Percentiles rank a stretch among this genome's conserved stretches.
phyloP scores from a whole-genome alignment of 805 yeast genomes.

The Hyphopichia homilentoma region DNA sequence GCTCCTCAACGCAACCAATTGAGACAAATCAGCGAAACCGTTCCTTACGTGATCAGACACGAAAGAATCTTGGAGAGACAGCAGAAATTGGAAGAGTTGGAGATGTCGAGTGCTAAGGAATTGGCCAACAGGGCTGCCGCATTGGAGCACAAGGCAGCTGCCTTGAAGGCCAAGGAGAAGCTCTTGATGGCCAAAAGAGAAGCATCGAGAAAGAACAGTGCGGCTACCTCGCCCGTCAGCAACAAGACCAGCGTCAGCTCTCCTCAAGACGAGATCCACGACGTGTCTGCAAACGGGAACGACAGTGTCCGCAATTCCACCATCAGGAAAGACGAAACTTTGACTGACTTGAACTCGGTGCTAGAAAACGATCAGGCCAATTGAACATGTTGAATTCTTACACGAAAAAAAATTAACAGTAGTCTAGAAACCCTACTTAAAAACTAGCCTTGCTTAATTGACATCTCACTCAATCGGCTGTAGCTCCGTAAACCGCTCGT shows the following conservation, averaged over 20 bases:
- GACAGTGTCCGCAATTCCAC: slow-evolving; percentile 12
- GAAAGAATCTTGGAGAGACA: slow-evolving; percentile 73
- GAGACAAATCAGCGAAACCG: slow-evolving; percentile 76
- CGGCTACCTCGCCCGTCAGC: slow-evolving; percentile 3
- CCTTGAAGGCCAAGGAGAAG: slow-evolving; percentile 63
- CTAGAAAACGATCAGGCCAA: slow-evolving; percentile 10
- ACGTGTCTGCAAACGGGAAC: slow-evolving; percentile 4
- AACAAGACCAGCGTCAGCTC: slow-evolving; percentile 1
- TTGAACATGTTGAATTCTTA: background rate
- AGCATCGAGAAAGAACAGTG: slow-evolving; percentile 14
- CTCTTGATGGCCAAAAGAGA: slow-evolving; percentile 42
- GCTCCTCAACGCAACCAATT: slow-evolving; percentile 58
- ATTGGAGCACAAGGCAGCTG: slow-evolving; percentile 71
- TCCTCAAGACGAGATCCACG: slow-evolving; percentile 4
- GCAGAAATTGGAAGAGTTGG: slow-evolving; percentile 74
- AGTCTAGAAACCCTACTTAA: no score
- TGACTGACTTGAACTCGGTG: slow-evolving; percentile 47
- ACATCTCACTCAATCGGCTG: no score
- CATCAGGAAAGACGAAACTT: slow-evolving; percentile 47
- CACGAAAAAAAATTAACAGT: slow-evolving; percentile 1
- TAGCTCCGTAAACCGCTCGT: no score
- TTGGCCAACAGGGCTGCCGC: slow-evolving; percentile 71
- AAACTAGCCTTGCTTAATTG: slow-evolving; percentile 2
- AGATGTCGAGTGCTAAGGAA: slow-evolving; percentile 72
- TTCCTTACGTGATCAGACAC: slow-evolving; percentile 78